Base-by-base conservation (phyloP, 148 eudicot species). In the Diospyros lotus region DNA sequence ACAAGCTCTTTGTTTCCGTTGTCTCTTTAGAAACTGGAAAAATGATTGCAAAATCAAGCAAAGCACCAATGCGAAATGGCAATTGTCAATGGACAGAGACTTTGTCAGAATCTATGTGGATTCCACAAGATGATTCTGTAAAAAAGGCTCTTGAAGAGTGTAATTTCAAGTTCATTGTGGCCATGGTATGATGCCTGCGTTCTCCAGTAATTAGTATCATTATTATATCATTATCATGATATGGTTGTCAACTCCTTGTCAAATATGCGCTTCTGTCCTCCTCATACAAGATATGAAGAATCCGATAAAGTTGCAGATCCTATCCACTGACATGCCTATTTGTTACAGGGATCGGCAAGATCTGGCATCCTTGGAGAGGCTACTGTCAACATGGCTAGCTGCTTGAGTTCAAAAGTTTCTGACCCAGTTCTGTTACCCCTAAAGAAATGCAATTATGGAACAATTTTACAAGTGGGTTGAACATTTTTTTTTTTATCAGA, bases 341-440 rank as follows among this genome's bases (percentile, higher is more conserved):
- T 59, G 12, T 42, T 80, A 50, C 73, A 91, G 97, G 93, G 93
- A 73, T 81, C 97, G 68, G 82, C 90, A 59, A 89, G 90, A 75
- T 87, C 97, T 64, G 86, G 90, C 45, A 76, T 87, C 72, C 97
- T 91, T 66, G 97, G 97, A 70, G 97, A 91, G 79, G 85, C 84
- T 80, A 77, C 72, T 50, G 64, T 91, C 75, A 87, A 91, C 78
- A 66, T 91, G 76, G 80, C 81, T 9, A 81, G 73, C 53, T 79
- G 83, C 50, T 65, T 83, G 71, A 79, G 83, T 79, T 78, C 91
- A 38, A 85, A 75, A 75, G 78, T 84, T 52, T 73, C 85, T 38
- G 71, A 60, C 44, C 84, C 86, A 84, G 68, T 87, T 52, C 78
- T 88, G 52, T 68, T 89, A 66, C 91, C 80, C 69, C 74, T 91